These are phyloP conservation scores for Omphalotus olearius DNA, from an alignment of 1,284 basidiomycete genomes.

Conservation along the genomic window DNA sequence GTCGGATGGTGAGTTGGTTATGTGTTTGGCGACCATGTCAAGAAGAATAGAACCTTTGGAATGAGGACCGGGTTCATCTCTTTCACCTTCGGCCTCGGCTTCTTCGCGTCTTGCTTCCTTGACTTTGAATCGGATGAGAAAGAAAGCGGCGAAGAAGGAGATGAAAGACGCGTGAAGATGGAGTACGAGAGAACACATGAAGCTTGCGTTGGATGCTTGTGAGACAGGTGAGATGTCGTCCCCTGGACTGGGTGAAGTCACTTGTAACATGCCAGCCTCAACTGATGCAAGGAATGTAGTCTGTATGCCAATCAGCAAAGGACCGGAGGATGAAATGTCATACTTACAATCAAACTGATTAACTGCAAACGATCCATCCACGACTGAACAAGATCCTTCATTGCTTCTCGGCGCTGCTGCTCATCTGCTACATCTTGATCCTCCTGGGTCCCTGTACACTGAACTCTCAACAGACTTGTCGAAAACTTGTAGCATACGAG, in stretches of 20 bases:
- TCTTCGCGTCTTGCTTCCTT: slow-evolving; percentile 44
- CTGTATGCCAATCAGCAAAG: slow-evolving; percentile 24
- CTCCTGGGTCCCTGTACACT: slow-evolving; percentile 37
- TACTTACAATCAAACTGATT: slow-evolving; percentile 52
- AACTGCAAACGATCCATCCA: slow-evolving; percentile 60
- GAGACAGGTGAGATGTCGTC: slow-evolving; percentile 16
- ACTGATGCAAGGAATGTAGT: slow-evolving; percentile 62
- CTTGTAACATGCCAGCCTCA: slow-evolving; percentile 46
- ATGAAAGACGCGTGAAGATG: slow-evolving; percentile 54
- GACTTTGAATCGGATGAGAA: slow-evolving; percentile 51
- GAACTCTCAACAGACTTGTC: neutral
- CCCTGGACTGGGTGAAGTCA: slow-evolving; percentile 28
- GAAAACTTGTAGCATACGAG: neutral
- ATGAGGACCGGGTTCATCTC: neutral
- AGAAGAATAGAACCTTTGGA: slow-evolving; percentile 9
- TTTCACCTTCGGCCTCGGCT: slow-evolving; percentile 20
- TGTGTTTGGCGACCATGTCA: slow-evolving; percentile 22
- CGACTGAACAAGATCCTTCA: slow-evolving; percentile 47
- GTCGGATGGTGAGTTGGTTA: slow-evolving; percentile 15
- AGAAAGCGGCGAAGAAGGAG: slow-evolving; percentile 55
- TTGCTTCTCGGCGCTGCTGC: slow-evolving; percentile 36
- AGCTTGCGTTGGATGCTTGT: slow-evolving; percentile 37
- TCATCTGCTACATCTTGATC: slow-evolving; percentile 46
- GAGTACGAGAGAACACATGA: slow-evolving; percentile 48
- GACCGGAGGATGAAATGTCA: neutral